Evolutionary conservation across 139 green algal genomes (phyloP), one percentile per base, ranked within the genome.

Genomic region (Coccomyxa sp.): DNA sequence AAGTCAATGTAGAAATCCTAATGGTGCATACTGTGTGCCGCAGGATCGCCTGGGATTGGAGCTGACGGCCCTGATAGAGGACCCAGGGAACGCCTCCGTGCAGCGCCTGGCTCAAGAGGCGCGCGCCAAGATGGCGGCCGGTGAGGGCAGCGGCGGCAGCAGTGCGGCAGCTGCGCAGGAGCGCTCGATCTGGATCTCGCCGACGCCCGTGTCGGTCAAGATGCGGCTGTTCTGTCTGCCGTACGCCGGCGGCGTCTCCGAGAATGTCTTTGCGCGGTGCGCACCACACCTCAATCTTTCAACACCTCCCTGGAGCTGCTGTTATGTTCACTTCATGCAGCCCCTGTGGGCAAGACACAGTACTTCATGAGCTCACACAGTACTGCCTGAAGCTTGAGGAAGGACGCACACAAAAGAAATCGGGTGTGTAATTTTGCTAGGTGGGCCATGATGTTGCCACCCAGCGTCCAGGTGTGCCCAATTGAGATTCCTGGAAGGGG

Each of bases 181-280:
- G 11, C 32, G 10, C 10, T 32, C 71, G 9, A 12, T 45, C 0
- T 90, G 86, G 83, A 85, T 90, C 68, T 32, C 79, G 27, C 83
- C 83, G 13, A 30, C 77, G 1, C 86, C 88, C 15, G 16, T 82
- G 27, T 83, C 28, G 63, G 31, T 90, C 68, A 87, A 85, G 75
- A 80, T 91, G 86, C 79, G 88, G 18, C 21, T 91, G 23, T 91
- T 89, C 75, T 91, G 88, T 75, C 82, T 91, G 75, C 88, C 88
- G 17, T 91, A 87, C 16, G 88, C 88, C 3, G 88, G 86, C 13
- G 88, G 88, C 23, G 77, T 91, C 28, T 88, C 88, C 17, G 88
- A 89, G 51, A 88, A 89, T 32, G 78, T 91, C 0, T 91, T 89
- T 85, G 86, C 79, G 27, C 67, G 83, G 82, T 84, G 75, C 31